Evolutionary conservation across 176 grass and related monocot species (phyloP).

Genomic region (Triticum urartu): DNA sequence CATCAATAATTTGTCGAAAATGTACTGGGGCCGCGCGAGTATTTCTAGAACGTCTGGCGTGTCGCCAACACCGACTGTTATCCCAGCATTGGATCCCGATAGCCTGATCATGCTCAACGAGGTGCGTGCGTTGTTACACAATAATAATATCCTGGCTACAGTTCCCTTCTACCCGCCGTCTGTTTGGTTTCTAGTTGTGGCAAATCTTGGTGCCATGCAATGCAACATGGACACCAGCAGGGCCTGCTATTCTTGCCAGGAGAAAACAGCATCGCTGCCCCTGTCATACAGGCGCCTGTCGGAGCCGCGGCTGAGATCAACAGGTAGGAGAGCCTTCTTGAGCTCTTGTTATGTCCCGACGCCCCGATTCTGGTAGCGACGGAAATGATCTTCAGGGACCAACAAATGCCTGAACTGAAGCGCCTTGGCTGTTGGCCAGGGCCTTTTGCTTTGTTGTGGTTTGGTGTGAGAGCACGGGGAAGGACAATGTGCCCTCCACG

Average conservation of each 20-base stretch:
- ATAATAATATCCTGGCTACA: not conserved
- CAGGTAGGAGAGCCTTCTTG: not conserved
- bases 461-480: not conserved
- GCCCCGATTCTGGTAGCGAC: too few relatives aligned
- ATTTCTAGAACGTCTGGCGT: not conserved
- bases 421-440: not conserved
- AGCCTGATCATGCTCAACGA: not conserved
- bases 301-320: not conserved
- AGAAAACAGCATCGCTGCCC: not conserved
- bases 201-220: not conserved
- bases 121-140: not conserved
- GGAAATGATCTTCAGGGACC: not conserved
- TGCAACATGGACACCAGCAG: not conserved
- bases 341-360: too few relatives aligned
- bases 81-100: not conserved
- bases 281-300: not conserved
- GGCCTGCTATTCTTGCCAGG: not conserved
- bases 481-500: not conserved
- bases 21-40: not conserved
- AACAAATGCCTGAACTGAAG: not conserved
- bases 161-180: not conserved
- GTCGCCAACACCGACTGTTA: not conserved
- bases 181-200: not conserved
- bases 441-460: not conserved
- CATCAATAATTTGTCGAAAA: conserved; percentile 9